Conservation (phyloP, 2,329 filamentous ascomycete species). For the Dothistroma pini region DNA sequence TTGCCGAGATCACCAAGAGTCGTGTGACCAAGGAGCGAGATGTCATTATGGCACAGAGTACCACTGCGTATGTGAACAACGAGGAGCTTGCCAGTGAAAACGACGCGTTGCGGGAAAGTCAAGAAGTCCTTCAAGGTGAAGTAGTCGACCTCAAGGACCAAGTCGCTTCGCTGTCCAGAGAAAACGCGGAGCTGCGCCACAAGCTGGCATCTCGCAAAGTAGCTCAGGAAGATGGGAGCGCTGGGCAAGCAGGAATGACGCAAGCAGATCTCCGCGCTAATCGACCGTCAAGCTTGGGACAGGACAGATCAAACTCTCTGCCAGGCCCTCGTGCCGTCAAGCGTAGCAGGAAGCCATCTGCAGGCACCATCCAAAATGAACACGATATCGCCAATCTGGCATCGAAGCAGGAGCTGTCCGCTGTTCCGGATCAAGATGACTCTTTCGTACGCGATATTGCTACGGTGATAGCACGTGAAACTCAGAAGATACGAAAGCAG, state of each 20-base stretch:
- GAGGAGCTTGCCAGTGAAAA: slow-evolving; percentile 51
- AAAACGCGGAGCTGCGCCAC: slow-evolving; percentile 40
- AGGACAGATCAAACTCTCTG: neutral
- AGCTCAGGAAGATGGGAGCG: neutral
- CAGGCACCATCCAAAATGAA: neutral
- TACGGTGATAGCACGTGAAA: slow-evolving; percentile 29
- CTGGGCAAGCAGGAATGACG: neutral
- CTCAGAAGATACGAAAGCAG: slow-evolving; percentile 24
- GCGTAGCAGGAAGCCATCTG: neutral
- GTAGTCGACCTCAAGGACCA: slow-evolving; percentile 62
- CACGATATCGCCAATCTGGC: neutral
- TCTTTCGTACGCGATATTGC: slow-evolving; percentile 24
- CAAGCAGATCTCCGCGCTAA: neutral
- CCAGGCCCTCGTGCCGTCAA: neutral
- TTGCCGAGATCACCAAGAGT: slow-evolving; percentile 62
- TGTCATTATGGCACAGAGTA: slow-evolving; percentile 59
- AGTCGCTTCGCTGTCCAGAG: slow-evolving; percentile 39
- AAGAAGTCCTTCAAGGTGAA: slow-evolving; percentile 68
- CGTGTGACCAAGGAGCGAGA: slow-evolving; percentile 62
- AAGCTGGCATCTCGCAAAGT: slow-evolving; percentile 35
- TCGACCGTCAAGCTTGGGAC: neutral
- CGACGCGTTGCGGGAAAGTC: slow-evolving; percentile 52
- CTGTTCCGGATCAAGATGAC: slow-evolving; percentile 10
- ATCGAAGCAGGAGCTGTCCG: neutral
- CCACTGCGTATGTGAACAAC: slow-evolving; percentile 55